A percentile compares a stretch with the other conserved stretches of the same genome.
phyloP scores from a whole-genome alignment of 2,329 filamentous ascomycete species.

The Exserohilum turcica region DNA sequence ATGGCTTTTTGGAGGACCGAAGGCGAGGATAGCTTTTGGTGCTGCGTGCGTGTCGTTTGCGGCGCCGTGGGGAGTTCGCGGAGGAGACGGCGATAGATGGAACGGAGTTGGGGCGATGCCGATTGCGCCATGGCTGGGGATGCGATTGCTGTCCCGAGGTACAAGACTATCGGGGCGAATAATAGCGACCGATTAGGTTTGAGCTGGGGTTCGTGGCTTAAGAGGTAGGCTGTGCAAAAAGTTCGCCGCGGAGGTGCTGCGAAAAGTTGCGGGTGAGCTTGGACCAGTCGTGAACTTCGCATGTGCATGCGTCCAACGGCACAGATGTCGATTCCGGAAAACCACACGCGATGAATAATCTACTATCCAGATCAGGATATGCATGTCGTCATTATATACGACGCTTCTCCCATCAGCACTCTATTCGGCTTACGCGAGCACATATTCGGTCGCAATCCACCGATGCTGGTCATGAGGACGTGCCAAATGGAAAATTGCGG shows the following conservation, averaged over 20 bases:
- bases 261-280: conserved; percentile 35
- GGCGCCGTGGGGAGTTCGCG: conserved; percentile 82
- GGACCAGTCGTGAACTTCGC: conserved; percentile 23
- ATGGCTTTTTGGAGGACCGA: conserved; percentile 74
- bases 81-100: conserved; percentile 85
- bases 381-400: conserved; percentile 30
- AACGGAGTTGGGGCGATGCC: conserved; percentile 62
- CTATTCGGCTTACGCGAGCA: neutral
- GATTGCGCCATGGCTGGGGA: conserved; percentile 40
- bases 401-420: conserved; percentile 4
- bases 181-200: neutral
- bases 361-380: conserved; percentile 17
- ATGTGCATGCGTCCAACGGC: conserved; percentile 2
- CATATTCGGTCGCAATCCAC: conserved; percentile 9
- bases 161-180: neutral
- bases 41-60: conserved; percentile 39
- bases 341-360: conserved; percentile 14
- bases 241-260: conserved; percentile 30
- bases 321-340: neutral
- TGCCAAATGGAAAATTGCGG: conserved; percentile 6
- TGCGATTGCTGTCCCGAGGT: neutral
- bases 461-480: conserved; percentile 6
- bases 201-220: neutral
- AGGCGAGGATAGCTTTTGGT: conserved; percentile 57
- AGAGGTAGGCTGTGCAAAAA: neutral